Evolutionary conservation across 352 stramenopile genomes (phyloP).

Genomic region (Pythium guiyangense): DNA sequence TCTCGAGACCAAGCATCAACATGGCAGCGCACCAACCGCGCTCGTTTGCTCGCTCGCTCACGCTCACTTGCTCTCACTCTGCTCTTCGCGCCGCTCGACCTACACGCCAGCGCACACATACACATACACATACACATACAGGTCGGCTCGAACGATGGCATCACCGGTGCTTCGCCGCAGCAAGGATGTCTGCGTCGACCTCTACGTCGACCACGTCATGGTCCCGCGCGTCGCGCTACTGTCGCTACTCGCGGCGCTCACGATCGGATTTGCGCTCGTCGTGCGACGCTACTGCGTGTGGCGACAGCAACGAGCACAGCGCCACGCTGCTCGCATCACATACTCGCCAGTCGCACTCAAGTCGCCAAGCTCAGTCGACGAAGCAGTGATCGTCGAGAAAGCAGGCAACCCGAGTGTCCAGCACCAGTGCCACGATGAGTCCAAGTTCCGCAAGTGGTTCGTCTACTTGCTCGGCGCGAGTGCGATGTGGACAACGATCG

Average conservation of each 20-base stretch:
- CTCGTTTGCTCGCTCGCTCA: neutral
- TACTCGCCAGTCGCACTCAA: neutral
- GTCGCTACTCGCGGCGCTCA: slow-evolving; percentile 18
- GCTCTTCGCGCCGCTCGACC: neutral
- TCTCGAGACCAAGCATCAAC: no score
- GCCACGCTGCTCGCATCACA: neutral
- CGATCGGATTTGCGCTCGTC: slow-evolving; percentile 9
- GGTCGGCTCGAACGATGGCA: neutral
- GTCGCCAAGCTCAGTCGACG: slow-evolving; percentile 1
- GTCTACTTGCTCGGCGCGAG: slow-evolving; percentile 21
- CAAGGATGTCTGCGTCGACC: slow-evolving; percentile 19
- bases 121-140: no score
- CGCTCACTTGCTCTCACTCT: no score
- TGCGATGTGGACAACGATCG: slow-evolving; percentile 29
- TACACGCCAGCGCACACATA: neutral
- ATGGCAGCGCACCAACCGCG: no score
- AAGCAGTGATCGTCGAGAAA: slow-evolving; percentile 1
- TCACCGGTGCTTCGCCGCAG: neutral
- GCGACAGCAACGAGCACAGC: slow-evolving; percentile 9
- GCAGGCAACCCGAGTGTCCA: neutral
- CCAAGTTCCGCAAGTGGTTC: slow-evolving; percentile 19
- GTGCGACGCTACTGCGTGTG: slow-evolving; percentile 8
- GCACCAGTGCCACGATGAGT: neutral
- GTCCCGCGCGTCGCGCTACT: slow-evolving; percentile 38
- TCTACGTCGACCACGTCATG: slow-evolving; percentile 38